phyloP scores from a whole-genome alignment of 163 green algal genomes.

The Chlorella variabilis region DNA sequence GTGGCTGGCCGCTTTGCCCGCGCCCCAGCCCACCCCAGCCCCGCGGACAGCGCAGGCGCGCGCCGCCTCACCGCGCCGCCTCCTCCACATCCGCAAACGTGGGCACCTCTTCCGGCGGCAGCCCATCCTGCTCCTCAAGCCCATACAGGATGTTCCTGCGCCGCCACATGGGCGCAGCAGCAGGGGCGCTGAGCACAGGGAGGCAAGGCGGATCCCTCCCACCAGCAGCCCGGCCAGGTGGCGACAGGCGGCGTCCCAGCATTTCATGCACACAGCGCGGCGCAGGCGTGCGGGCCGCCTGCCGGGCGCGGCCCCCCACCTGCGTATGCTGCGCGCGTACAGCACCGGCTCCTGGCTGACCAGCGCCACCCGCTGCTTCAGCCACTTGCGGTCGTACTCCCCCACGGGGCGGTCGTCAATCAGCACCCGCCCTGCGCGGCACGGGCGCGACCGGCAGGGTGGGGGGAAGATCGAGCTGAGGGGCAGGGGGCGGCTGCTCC shows the following conservation, averaged over 20 bases:
- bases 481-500: too few relatives aligned
- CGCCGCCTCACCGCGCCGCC: slow-evolving; percentile 43
- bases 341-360: slow-evolving; percentile 68
- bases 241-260: too few relatives aligned
- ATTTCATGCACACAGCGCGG: too few relatives aligned
- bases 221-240: too few relatives aligned
- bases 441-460: background rate
- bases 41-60: background rate
- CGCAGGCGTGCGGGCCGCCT: too few relatives aligned
- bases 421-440: slow-evolving; percentile 54
- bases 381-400: slow-evolving; percentile 56
- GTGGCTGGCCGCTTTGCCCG: too few relatives aligned
- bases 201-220: too few relatives aligned
- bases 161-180: background rate
- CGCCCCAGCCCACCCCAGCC: too few relatives aligned
- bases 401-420: slow-evolving; percentile 57
- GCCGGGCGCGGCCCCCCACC: too few relatives aligned
- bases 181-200: background rate
- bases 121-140: slow-evolving; percentile 58
- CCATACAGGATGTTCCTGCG: slow-evolving; percentile 65
- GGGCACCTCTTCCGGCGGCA: slow-evolving; percentile 41
- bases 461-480: too few relatives aligned
- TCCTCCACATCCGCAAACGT: slow-evolving; percentile 54
- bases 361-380: slow-evolving; percentile 52
- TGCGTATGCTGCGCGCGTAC: slow-evolving; percentile 54